phyloP scores from a whole-genome alignment of 495 filamentous ascomycete genomes.

The Talaromyces thailandensis region DNA sequence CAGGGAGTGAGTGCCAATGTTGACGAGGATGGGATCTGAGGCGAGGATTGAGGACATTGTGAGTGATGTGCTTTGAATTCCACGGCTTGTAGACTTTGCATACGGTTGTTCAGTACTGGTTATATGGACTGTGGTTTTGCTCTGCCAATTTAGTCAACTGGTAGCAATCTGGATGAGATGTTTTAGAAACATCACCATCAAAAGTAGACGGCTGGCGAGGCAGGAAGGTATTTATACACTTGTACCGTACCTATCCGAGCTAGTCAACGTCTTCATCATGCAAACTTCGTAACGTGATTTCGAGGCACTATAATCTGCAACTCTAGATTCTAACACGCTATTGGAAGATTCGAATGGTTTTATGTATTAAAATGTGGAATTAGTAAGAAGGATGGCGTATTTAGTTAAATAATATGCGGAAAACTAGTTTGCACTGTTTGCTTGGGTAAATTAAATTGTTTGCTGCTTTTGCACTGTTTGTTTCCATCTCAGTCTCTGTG shows the following conservation, averaged over 20 bases:
- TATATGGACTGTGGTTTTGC: not conserved
- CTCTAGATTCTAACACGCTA: not conserved
- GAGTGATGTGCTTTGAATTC: not conserved
- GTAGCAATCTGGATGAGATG: not conserved
- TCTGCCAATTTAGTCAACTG: not conserved
- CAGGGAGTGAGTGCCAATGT: conserved; percentile 13
- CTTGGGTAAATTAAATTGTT: not conserved
- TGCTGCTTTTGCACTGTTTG: not conserved
- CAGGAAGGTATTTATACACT: not conserved
- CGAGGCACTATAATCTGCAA: not conserved
- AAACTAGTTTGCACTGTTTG: not conserved
- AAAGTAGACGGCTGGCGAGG: not conserved
- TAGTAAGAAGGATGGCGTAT: not conserved
- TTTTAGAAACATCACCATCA: not conserved
- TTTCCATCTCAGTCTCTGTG: too few species aligned
- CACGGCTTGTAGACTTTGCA: not conserved
- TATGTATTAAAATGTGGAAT: not conserved
- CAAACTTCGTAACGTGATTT: not conserved
- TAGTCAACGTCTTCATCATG: too few species aligned
- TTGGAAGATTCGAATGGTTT: not conserved
- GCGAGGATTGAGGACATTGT: conserved; percentile 7
- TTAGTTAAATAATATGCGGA: not conserved
- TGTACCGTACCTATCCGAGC: not conserved
- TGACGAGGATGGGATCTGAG: conserved; percentile 8
- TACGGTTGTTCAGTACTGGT: not conserved